Base-by-base conservation (phyloP, 2,329 filamentous ascomycete genomes). In the Arthrobotrys entomopaga region DNA sequence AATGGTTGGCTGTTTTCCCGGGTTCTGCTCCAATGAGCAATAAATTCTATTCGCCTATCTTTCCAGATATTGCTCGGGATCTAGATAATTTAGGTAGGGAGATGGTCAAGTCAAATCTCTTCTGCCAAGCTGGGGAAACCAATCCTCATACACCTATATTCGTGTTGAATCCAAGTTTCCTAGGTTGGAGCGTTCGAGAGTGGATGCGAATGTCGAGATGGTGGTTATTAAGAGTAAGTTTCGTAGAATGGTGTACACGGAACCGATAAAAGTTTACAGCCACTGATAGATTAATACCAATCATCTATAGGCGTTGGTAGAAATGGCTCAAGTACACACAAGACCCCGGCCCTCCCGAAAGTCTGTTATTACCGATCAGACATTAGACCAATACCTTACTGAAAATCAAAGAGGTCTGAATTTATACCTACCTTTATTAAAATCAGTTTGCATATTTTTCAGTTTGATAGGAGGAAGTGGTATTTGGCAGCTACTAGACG, bases 171-270 rank as follows among this genome's bases (percentile, higher is more conserved):
- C 46, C 42, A 6, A 40, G 58, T 20, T 66, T 58, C 10, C 6
- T 58, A 34, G 54, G 64, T 19, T 67, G 64, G 64, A 60, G 54
- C 20, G 22, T 67, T 13, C 29, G 53, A 20, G 64, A 67, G 10
- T 67, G 64, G 64, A 67, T 67, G 54, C 19, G 54, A 46, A 13
- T 67, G 15, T 59, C 64, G 4, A 67, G 54, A 24, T 67, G 64
- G 64, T 67, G 64, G 64, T 48, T 67, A 15, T 67, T 54, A 59
- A 67, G 64, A 43, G 64, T 67, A 54, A 43, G 52, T 43, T 20
- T 1, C n/a, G 19, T 22, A 58, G 4, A 46, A 15, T 19, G 3
- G n/a, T 11, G 3, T 49, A 16, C 49, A 34, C 49, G 15, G 54
- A 60, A 20, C 38, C 34, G n/a, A 16, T 52, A 15, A 0, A 24